These are phyloP conservation scores for Fraxinus xanthoxyloides DNA, from an alignment of 305 asterid genomes.

Conservation along the genomic window DNA sequence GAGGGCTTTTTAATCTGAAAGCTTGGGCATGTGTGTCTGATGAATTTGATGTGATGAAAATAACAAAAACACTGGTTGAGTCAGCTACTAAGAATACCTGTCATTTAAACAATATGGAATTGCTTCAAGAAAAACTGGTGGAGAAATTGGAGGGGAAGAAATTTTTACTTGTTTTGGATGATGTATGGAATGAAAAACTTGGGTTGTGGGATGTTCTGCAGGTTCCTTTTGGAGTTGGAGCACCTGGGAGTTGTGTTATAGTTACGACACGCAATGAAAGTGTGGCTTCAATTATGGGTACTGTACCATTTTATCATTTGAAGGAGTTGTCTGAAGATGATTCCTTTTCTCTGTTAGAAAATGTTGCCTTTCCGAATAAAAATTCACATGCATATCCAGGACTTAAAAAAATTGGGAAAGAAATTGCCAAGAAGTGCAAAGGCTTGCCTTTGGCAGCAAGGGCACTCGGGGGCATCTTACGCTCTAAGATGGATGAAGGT, in stretches of 20 bases:
- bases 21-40: constrained; percentile 39
- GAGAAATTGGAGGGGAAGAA: constrained; percentile 16
- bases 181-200: constrained; percentile 50
- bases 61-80: constrained; percentile 31
- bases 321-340: constrained; percentile 32
- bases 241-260: constrained; percentile 44
- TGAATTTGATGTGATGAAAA: constrained; percentile 24
- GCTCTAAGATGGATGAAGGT: constrained; percentile 17
- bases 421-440: constrained; percentile 48
- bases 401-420: constrained; percentile 15
- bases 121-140: constrained; percentile 20
- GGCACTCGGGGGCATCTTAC: constrained; percentile 54
- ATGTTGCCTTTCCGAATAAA: constrained; percentile 26
- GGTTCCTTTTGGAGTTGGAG: constrained; percentile 43
- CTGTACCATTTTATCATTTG: constrained; percentile 26
- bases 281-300: constrained; percentile 40
- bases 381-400: neutral
- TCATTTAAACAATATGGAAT: constrained; percentile 19
- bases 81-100: constrained; percentile 21
- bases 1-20: constrained; percentile 8
- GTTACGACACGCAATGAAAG: constrained; percentile 44
- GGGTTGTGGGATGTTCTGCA: constrained; percentile 44
- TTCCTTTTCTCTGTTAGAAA: constrained; percentile 36
- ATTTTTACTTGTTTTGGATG: constrained; percentile 56
- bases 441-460: constrained; percentile 66